Base-by-base conservation (phyloP, 1,284 basidiomycete genomes). In the Austroboletus novae-zelandiae region DNA sequence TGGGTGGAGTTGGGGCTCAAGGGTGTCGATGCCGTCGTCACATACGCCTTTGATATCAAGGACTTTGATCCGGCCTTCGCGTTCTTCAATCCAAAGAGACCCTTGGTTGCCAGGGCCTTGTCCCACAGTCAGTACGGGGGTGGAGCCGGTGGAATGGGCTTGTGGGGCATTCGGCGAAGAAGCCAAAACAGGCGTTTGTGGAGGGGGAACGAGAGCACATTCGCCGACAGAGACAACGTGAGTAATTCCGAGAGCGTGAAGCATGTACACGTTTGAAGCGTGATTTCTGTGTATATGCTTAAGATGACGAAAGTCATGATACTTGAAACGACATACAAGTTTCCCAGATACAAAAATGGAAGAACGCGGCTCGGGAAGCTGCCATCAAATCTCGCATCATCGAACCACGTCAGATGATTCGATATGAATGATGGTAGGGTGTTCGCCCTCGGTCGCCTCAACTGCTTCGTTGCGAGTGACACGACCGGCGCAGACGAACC, bases 191-290 rank as follows among this genome's bases (percentile, higher is more conserved):
- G 54, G 47, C 1, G 50, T 52, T 54, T 75, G 73, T 1, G 81
- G 72, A 11, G 86, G 86, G 2, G 89, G 88, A 2, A 89, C 75
- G 18, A 95, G 80, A 10, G 91, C 93, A 55, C 90, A 91, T 74
- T 98, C 96, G 46, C 96, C 96, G 5, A 98, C 94, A 5, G 92
- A 95, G 31, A 99, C 95, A 56, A 99, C 94, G 64, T 98, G 95
- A 1, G 94, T 96, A 62, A 99, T 97, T 40, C 93, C 93, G n/a
- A 99, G 80, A 3, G 92, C 89, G 59, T 93, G 89, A 5, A 98
- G 83, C 94, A 99, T 97, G 61, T 91, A 89, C 40, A 87, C 94
- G 66, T 99, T 99, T 41, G 88, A 80, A 0, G 96, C 96, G 59
- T 98, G 96, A 62, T 92, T 91, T 62, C 89, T 91, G 46, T 11